Evolutionary conservation across 1,284 basidiomycete genomes (phyloP).

Genomic region (Sutorius eximius): DNA sequence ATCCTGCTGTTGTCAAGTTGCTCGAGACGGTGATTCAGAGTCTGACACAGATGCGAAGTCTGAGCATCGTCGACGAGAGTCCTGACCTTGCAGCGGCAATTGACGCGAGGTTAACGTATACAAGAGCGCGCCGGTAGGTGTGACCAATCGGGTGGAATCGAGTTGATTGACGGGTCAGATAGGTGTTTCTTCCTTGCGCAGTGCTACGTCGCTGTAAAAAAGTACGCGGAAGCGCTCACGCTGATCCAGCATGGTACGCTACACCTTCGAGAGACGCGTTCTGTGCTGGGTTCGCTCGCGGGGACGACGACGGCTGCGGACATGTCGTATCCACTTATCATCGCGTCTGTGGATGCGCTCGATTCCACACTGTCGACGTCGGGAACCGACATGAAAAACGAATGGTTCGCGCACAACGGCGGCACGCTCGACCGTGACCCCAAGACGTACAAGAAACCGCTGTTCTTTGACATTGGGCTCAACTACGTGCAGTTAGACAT

Average conservation of each 20-base stretch:
- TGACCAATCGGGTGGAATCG: not conserved
- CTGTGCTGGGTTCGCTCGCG: constrained; percentile 44
- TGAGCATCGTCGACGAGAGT: constrained; percentile 86
- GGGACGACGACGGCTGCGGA: constrained; percentile 49
- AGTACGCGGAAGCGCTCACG: constrained; percentile 68
- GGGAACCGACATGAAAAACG: constrained; percentile 63
- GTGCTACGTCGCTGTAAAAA: constrained; percentile 67
- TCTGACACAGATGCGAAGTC: constrained; percentile 75
- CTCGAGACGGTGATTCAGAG: constrained; percentile 85
- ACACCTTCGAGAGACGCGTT: constrained; percentile 67
- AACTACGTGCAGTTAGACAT: constrained; percentile 88
- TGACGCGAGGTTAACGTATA: constrained; percentile 73
- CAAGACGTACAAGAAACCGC: constrained; percentile 68
- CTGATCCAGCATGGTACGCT: constrained; percentile 69
- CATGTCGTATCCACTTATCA: constrained; percentile 49
- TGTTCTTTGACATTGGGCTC: constrained; percentile 93
- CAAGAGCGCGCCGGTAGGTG: constrained; percentile 69
- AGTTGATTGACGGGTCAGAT: constrained; percentile 2
- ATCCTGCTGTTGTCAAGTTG: constrained; percentile 84
- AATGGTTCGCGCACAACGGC: constrained; percentile 79
- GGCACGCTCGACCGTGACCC: constrained; percentile 48
- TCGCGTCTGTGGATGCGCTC: constrained; percentile 48
- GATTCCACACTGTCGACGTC: constrained; percentile 51
- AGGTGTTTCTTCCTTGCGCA: constrained; percentile 72
- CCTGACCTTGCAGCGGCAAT: constrained; percentile 76